Base-by-base conservation (phyloP, 108 stramenopile genomes). In the Skeletonema marinoi region DNA sequence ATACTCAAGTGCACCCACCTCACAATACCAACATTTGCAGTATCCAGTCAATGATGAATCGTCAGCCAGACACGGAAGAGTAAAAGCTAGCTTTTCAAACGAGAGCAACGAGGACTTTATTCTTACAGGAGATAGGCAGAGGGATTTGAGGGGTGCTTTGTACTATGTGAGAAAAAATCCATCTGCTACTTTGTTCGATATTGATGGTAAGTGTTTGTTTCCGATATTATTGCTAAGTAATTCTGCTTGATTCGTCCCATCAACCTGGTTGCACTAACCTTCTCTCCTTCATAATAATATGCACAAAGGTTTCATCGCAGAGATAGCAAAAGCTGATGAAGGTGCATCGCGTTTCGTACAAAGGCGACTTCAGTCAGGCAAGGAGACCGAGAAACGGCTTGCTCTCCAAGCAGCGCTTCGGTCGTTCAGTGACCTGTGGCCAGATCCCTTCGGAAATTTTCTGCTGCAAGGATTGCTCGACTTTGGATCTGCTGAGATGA, bases 391-490 rank as follows among this genome's bases (percentile, higher is more conserved):
- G 63, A 76, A 82, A 50, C 70, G 93, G 58, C 82, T 98, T 75
- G 89, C 80, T 12, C 62, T 91, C 74, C 54, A 73, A 8, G 97
- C 97, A 50, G 90, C 93, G n/a, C 84, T 96, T 29, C 85, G 85
- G 3, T 75, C 77, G 0, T 78, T 95, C 7, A 70, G 77, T 12
- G 14, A 54, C 16, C 73, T 97, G 4, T 85, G 89, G 59, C 88
- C 88, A n/a, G 96, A 97, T 74, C 88, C 89, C 2, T 91, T 92
- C 72, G 96, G 96, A 36, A 93, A 94, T 68, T 94, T 96, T 69
- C 92, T 99, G 62, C 82, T 99, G n/a, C 97, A 98, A 71, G 97
- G 96, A 69, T 87, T 98, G 33, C 82, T 98, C 13, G 95, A 95
- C 21, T 89, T 88, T 60, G 96, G 95, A 10, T 90, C 90, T 33